Conservation (phyloP, 1,284 basidiomycete genomes). For the Tilletiopsis washingtonensis region DNA sequence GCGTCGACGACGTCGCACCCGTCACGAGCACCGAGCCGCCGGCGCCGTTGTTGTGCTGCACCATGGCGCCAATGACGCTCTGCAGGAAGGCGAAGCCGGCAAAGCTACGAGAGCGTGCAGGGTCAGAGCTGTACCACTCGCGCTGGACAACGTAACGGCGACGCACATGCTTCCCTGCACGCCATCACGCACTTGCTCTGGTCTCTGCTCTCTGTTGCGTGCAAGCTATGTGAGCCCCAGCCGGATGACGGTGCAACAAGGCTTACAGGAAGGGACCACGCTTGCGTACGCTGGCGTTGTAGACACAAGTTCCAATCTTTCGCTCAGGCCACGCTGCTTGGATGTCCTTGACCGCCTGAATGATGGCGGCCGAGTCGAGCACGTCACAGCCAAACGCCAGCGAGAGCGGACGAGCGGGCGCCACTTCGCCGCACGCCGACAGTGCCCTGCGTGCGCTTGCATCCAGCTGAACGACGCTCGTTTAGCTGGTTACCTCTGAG, state of each 20-base stretch:
- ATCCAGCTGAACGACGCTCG: background rate
- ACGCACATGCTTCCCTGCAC: background rate
- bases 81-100: slow-evolving; percentile 31
- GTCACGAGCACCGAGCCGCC: slow-evolving; percentile 31
- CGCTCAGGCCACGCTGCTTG: slow-evolving; percentile 16
- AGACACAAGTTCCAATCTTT: slow-evolving; percentile 27
- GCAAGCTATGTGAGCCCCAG: slow-evolving; percentile 13
- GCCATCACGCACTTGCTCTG: slow-evolving; percentile 12
- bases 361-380: slow-evolving; percentile 16
- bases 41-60: background rate
- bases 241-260: too few relatives aligned
- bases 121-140: background rate
- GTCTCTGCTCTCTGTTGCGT: slow-evolving; percentile 20
- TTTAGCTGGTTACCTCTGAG: background rate
- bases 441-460: background rate
- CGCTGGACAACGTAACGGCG: background rate
- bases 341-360: slow-evolving; percentile 8
- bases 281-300: slow-evolving; percentile 29
- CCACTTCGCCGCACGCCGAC: background rate
- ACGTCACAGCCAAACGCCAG: slow-evolving; percentile 31
- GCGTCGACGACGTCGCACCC: slow-evolving; percentile 24
- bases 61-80: slow-evolving; percentile 13
- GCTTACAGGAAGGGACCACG: slow-evolving; percentile 22
- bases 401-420: slow-evolving; percentile 3
- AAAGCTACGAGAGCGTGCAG: slow-evolving; percentile 1